Evolutionary conservation across 176 grass and related monocot species (phyloP).

Genomic region (Triticum timopheevii): DNA sequence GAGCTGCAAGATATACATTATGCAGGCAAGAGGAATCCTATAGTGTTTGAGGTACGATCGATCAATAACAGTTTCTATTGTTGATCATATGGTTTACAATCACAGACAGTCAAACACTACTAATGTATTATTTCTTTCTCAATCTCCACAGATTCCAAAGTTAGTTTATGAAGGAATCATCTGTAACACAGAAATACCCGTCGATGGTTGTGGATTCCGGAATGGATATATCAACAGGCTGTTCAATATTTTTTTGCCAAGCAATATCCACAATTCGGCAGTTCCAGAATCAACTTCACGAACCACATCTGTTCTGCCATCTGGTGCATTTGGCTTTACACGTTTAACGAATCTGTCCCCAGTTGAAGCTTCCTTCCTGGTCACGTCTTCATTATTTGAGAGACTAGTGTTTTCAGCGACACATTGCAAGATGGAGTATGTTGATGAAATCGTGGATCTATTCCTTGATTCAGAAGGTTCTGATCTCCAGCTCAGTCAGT

Average conservation of each 20-base stretch:
- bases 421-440: constrained; percentile 39
- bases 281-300: constrained; percentile 46
- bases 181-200: constrained; percentile 37
- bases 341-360: constrained; percentile 73
- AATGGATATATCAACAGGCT: constrained; percentile 59
- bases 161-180: constrained; percentile 76
- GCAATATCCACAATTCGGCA: constrained; percentile 63
- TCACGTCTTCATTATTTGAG: constrained; percentile 64
- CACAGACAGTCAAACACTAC: not conserved
- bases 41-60: constrained; percentile 70
- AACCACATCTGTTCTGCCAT: constrained; percentile 32
- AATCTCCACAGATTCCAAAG: constrained; percentile 77
- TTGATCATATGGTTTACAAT: not conserved
- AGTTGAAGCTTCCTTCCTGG: constrained; percentile 79
- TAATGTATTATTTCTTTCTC: constrained; percentile 10
- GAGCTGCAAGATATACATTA: constrained; percentile 89
- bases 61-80: not conserved
- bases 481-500: constrained; percentile 48
- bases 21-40: constrained; percentile 83
- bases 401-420: constrained; percentile 63
- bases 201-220: constrained; percentile 44
- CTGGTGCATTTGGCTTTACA: constrained; percentile 81
- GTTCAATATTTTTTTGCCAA: constrained; percentile 91
- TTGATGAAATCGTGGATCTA: constrained; percentile 68
- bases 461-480: constrained; percentile 67